Percentiles rank a stretch among this genome's conserved stretches.
Conservation (phyloP, 2,329 filamentous ascomycete genomes). For the Penicillium griseofulvum region DNA sequence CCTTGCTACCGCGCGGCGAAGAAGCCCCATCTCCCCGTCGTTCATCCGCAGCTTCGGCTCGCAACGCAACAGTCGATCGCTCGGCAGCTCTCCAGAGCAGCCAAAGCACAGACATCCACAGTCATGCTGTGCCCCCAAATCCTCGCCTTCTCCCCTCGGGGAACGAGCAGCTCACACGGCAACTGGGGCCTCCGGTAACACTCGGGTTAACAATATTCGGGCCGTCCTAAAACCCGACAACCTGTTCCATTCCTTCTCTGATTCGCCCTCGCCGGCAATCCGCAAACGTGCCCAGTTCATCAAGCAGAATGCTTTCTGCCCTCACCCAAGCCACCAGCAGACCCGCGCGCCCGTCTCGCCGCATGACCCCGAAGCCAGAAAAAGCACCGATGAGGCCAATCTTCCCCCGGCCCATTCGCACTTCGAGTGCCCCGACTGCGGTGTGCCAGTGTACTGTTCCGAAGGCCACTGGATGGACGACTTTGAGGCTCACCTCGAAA, state of each 20-base stretch:
- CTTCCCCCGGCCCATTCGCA: slow-evolving; percentile 76
- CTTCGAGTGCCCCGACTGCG: slow-evolving; percentile 96
- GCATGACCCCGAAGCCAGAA: slow-evolving; percentile 61
- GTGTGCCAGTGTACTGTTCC: slow-evolving; percentile 87
- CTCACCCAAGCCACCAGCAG: slow-evolving; percentile 80
- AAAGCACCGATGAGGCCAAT: slow-evolving; percentile 44
- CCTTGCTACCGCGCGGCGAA: slow-evolving; percentile 25
- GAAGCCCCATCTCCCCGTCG: slow-evolving; percentile 24
- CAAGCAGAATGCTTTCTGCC: slow-evolving; percentile 88
- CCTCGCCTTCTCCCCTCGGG: slow-evolving; percentile 16
- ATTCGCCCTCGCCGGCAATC: slow-evolving; percentile 85
- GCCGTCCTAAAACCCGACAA: slow-evolving; percentile 67
- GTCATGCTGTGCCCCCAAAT: slow-evolving; percentile 9
- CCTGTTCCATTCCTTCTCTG: slow-evolving; percentile 88
- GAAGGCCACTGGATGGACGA: slow-evolving; percentile 95
- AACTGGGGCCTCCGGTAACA: slow-evolving; percentile 22
- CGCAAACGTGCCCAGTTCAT: slow-evolving; percentile 85
- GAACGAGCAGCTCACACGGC: slow-evolving; percentile 31
- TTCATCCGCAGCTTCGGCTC: slow-evolving; percentile 31
- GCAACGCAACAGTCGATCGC: slow-evolving; percentile 23
- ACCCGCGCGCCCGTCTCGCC: slow-evolving; percentile 67
- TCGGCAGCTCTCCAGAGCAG: slow-evolving; percentile 18
- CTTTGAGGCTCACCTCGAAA: slow-evolving; percentile 86
- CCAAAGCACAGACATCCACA: slow-evolving; percentile 13
- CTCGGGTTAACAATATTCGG: slow-evolving; percentile 30